Conservation (phyloP, 2,329 filamentous ascomycete species). For the Amphichorda felina region DNA sequence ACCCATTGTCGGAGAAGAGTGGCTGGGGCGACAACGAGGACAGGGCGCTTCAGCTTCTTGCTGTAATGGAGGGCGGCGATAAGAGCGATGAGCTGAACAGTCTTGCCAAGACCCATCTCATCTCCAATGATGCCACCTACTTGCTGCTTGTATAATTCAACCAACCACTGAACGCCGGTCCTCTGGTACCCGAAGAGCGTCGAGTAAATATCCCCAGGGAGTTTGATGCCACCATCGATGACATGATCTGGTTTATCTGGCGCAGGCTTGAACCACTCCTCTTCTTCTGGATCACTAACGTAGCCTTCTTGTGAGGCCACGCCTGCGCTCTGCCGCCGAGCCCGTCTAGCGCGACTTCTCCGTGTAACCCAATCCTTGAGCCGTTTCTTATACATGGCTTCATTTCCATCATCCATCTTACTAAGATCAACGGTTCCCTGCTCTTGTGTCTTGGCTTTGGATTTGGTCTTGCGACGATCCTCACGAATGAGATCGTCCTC, state of each 20-base stretch:
- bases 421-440: conserved; percentile 35
- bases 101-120: conserved; percentile 99
- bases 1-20: conserved; percentile 97
- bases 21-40: conserved; percentile 85
- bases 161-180: conserved; percentile 91
- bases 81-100: conserved; percentile 61
- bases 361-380: conserved; percentile 62
- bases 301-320: conserved; percentile 20
- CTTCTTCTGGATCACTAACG: conserved; percentile 30
- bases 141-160: conserved; percentile 78
- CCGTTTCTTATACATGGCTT: conserved; percentile 64
- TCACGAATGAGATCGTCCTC: conserved; percentile 25
- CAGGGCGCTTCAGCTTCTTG: conserved; percentile 68
- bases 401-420: conserved; percentile 78
- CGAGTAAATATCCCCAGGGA: conserved; percentile 88
- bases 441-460: conserved; percentile 20
- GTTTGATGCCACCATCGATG: conserved; percentile 62
- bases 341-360: conserved; percentile 26
- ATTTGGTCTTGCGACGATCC: conserved; percentile 28
- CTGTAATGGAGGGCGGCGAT: conserved; percentile 89
- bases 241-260: conserved; percentile 67
- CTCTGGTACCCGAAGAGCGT: conserved; percentile 95
- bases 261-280: conserved; percentile 77
- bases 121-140: conserved; percentile 94
- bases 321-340: conserved; percentile 23